Evolutionary conservation across 108 stramenopile species (phyloP).

Genomic region (Cyclotella kingstonii): DNA sequence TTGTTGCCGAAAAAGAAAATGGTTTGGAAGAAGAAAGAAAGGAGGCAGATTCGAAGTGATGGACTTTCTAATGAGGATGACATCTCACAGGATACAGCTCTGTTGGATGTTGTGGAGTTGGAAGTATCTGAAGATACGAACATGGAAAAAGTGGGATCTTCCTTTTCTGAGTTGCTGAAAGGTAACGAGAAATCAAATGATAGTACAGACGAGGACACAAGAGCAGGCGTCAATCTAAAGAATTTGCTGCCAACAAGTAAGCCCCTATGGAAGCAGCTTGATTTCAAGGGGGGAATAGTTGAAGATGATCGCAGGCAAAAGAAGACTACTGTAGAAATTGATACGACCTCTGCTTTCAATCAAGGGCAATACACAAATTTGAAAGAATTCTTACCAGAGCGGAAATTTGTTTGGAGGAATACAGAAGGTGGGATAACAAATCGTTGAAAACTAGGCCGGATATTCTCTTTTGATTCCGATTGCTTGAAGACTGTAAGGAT

Average conservation of each 20-base stretch:
- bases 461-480: too few species aligned
- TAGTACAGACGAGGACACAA: not conserved
- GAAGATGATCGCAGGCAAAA: constrained; percentile 34
- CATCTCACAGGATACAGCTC: too few species aligned
- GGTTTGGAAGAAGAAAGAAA: constrained; percentile 16
- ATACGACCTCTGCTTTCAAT: not conserved
- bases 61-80: not conserved
- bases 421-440: not conserved
- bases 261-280: constrained; percentile 26
- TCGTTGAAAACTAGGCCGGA: too few species aligned
- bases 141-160: not conserved
- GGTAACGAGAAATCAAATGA: not conserved
- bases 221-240: constrained; percentile 6
- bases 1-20: constrained; percentile 21
- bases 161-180: not conserved
- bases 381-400: constrained; percentile 22
- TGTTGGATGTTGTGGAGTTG: too few species aligned
- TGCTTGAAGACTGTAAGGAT: too few species aligned
- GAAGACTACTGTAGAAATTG: not conserved
- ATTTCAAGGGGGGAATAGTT: constrained; percentile 32
- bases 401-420: constrained; percentile 10
- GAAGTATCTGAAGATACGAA: not conserved
- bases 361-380: constrained; percentile 25
- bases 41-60: constrained; percentile 13
- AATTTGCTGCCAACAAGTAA: constrained; percentile 19